Evolutionary conservation across 176 grass and related monocot genomes (phyloP), one percentile per base, ranked within the genome.

Genomic region (Typha latifolia): DNA sequence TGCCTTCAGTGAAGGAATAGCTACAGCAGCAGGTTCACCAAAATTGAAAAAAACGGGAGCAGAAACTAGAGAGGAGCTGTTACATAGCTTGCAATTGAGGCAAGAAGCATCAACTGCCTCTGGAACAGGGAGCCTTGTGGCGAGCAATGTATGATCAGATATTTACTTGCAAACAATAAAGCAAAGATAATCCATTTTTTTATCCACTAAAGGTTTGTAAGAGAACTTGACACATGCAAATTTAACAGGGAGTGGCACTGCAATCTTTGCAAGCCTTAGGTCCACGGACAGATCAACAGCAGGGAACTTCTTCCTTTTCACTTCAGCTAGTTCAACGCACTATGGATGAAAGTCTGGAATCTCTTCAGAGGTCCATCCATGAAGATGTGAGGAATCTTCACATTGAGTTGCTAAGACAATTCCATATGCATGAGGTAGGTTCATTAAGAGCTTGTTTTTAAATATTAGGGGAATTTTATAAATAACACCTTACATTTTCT

Each of bases 361-460:
- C 89, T 70, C 83, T 90, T 74, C 88, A 99, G 64, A 93, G 90
- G 84, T 84, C 89, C 22, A 87, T 99, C 77, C 89, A 90, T 5
- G 89, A 93, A 70, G 94, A 93, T 67, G 86, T 93, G 76, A 82
- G 81, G 66, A 99, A 99, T 82, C 83, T 99, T 12, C 94, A 99
- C 69, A 90, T 99, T 71, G 94, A 99, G 70, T 67, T 99, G 73
- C 48, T 99, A 71, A 84, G 94, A 72, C 94, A 99, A 66, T 90
- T 99, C 78, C 94, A 99, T 73, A 87, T 87, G 79, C 89, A 93
- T 69, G 89, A 99, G 94, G 89, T 99, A 73, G 62, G 66, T 73
- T 57, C 61, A 37, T 50, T 78, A 63, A 22, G 14, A 67, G 34
- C 47, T 23, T 34, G 74, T 15, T 31, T 62, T 68, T 50, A 14